Evolutionary conservation across 2,329 filamentous ascomycete genomes (phyloP).

Genomic region (Aspergillus chevalieri): DNA sequence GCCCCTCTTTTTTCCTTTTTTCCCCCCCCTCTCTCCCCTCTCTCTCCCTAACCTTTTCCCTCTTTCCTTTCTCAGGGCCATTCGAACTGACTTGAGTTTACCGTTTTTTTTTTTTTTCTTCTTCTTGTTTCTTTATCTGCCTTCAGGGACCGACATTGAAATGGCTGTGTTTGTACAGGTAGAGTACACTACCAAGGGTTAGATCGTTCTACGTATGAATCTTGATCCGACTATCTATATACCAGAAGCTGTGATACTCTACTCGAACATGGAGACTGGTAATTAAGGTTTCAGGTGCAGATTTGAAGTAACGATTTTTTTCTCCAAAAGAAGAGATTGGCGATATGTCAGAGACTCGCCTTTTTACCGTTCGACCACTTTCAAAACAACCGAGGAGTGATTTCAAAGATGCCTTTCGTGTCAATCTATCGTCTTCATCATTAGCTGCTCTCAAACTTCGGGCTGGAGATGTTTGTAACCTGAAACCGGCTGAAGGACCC

Average conservation of each 20-base stretch:
- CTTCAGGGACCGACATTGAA: too few species aligned
- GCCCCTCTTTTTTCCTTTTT: not conserved
- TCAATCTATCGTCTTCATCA: slow-evolving; percentile 52
- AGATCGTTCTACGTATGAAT: too few species aligned
- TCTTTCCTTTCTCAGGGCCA: not conserved
- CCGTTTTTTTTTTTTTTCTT: too few species aligned
- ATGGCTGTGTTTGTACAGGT: too few species aligned
- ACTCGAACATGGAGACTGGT: too few species aligned
- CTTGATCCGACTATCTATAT: too few species aligned
- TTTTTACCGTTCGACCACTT: slow-evolving; percentile 52
- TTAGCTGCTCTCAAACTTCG: slow-evolving; percentile 51
- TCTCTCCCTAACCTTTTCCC: not conserved
- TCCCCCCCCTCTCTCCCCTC: not conserved
- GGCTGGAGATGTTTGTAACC: slow-evolving; percentile 52
- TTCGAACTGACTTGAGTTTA: too few species aligned
- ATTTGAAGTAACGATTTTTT: too few species aligned
- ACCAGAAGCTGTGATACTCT: too few species aligned
- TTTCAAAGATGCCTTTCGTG: slow-evolving; percentile 53
- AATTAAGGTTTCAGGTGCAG: too few species aligned
- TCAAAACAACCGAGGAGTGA: slow-evolving; percentile 43
- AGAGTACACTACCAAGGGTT: too few species aligned
- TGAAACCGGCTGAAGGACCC: slow-evolving; percentile 30
- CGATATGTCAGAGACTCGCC: slow-evolving; percentile 33
- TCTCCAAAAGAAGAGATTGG: not conserved
- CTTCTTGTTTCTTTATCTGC: too few species aligned